A percentile compares a stretch with the other conserved stretches of the same genome.
Evolutionary conservation across 495 filamentous ascomycete species (phyloP).

Genomic region (Aspergillus wentii): DNA sequence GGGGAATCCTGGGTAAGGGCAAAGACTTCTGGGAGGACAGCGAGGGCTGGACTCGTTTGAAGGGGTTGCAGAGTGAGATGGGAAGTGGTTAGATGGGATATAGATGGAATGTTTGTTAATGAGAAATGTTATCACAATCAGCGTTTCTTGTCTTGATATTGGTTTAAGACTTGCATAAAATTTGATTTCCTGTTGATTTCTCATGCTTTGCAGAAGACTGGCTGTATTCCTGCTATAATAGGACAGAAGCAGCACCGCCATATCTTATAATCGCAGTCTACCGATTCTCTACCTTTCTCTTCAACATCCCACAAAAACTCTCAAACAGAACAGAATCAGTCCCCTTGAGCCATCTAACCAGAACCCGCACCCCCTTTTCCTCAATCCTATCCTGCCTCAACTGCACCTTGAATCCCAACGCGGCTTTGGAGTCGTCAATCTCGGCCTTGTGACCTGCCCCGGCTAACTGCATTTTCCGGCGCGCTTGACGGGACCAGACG

Average conservation of each 20-base stretch:
- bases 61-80: conserved; percentile 40
- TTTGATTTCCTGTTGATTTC: background rate
- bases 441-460: conserved; percentile 15
- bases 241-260: no score
- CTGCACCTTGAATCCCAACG: conserved; percentile 44
- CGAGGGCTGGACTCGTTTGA: conserved; percentile 62
- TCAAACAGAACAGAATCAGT: conserved; percentile 73
- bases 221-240: background rate
- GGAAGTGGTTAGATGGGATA: conserved; percentile 15
- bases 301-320: conserved; percentile 81
- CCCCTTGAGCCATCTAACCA: conserved; percentile 73
- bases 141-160: background rate
- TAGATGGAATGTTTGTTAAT: no score
- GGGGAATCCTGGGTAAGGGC: conserved; percentile 75
- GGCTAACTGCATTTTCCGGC: conserved; percentile 42
- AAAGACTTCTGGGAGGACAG: conserved; percentile 80
- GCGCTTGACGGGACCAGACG: conserved; percentile 69
- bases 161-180: background rate
- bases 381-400: conserved; percentile 20
- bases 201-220: no score
- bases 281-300: conserved; percentile 41
- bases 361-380: conserved; percentile 27
- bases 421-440: conserved; percentile 24
- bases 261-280: no score
- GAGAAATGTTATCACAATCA: no score